Percentiles rank a stretch among this genome's conserved stretches.
phyloP scores from a whole-genome alignment of 805 yeast species.

The Suhomyces tanzawaensis region DNA sequence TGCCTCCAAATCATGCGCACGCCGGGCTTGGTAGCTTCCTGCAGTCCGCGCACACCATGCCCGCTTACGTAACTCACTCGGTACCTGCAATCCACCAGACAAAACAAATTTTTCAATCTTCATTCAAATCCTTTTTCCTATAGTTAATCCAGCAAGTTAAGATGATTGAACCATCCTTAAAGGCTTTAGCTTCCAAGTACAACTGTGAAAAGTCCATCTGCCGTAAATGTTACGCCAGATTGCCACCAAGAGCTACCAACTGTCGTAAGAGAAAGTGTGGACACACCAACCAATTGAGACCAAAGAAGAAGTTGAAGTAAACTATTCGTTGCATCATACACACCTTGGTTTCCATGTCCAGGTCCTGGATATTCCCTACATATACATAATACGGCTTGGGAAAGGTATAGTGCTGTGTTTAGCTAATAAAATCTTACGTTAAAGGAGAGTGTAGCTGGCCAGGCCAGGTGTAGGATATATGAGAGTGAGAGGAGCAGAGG shows the following conservation, averaged over 20 bases:
- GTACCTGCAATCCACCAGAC: too few relatives aligned
- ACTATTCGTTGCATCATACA: constrained; percentile 28
- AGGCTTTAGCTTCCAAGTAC: constrained; percentile 98
- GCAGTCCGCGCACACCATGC: too few relatives aligned
- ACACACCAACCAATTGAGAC: constrained; percentile 99
- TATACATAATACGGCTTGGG: neutral
- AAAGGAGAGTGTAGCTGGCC: too few relatives aligned
- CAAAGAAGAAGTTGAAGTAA: constrained; percentile 99
- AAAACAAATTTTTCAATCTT: constrained; percentile 6
- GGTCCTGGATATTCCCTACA: constrained; percentile 1
- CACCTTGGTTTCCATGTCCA: constrained; percentile 1
- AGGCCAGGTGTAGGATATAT: too few relatives aligned
- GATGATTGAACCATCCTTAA: constrained; percentile 98
- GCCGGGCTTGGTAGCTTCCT: too few relatives aligned
- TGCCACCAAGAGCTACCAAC: constrained; percentile 99
- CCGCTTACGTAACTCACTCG: too few relatives aligned
- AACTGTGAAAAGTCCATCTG: constrained; percentile 99
- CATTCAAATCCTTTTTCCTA: constrained; percentile 2
- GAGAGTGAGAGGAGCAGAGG: too few relatives aligned
- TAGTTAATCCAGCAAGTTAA: constrained; percentile 15
- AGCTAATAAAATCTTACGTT: constrained; percentile 7
- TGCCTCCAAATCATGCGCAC: too few relatives aligned
- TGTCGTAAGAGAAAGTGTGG: constrained; percentile 99
- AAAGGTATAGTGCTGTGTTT: constrained; percentile 5
- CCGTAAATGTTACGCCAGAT: constrained; percentile 99